Evolutionary conservation across 148 eudicot species (phyloP).

Genomic region (Diospyros lotus): DNA sequence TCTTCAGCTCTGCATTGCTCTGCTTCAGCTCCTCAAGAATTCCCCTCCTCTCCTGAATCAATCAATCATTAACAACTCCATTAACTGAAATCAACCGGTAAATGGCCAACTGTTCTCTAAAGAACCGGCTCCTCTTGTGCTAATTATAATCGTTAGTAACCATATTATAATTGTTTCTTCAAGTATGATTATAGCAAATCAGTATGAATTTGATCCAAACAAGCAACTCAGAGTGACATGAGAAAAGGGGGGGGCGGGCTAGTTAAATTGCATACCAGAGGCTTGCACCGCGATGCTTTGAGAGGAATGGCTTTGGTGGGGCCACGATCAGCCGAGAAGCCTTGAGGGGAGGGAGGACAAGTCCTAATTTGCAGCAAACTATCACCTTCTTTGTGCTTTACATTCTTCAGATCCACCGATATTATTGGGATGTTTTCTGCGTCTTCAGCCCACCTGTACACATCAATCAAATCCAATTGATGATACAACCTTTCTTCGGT

Average conservation of each 20-base stretch:
- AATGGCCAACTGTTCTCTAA: no score
- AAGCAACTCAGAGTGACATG: not conserved
- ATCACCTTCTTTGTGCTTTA: conserved; percentile 32
- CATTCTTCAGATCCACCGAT: conserved; percentile 46
- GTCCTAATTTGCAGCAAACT: conserved; percentile 47
- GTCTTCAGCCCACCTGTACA: conserved; percentile 59
- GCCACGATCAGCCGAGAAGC: conserved; percentile 61
- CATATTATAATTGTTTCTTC: no score
- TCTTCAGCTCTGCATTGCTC: conserved; percentile 19
- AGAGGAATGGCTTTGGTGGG: conserved; percentile 42
- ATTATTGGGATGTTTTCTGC: conserved; percentile 58
- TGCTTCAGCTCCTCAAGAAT: conserved; percentile 48
- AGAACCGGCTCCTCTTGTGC: no score
- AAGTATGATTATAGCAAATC: no score
- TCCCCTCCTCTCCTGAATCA: conserved; percentile 48
- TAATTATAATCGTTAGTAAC: no score
- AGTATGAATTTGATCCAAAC: not conserved
- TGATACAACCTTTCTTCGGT: not conserved
- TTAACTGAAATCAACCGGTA: not conserved
- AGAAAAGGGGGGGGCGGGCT: not conserved
- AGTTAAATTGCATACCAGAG: conserved; percentile 40
- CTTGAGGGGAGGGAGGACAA: conserved; percentile 86
- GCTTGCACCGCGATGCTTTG: conserved; percentile 51
- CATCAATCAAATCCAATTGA: not conserved
- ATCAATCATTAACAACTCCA: not conserved